These are phyloP conservation scores for Hemisphaericaspora nanyangensis DNA, from an alignment of 805 yeast genomes.

Conservation along the genomic window DNA sequence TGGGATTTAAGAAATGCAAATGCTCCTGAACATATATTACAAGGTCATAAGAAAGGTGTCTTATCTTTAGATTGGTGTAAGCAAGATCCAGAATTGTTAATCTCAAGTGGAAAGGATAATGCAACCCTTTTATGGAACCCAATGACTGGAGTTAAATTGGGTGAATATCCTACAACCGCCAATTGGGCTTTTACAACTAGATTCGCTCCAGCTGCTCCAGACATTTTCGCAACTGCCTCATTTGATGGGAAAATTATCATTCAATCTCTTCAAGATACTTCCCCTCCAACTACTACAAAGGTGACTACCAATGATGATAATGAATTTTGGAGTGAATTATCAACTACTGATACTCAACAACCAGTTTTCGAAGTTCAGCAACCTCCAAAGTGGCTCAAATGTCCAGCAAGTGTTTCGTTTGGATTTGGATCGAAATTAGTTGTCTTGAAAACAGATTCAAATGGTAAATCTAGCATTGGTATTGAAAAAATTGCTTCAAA, in stretches of 20 bases:
- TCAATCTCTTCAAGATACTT: slow-evolving; percentile 86
- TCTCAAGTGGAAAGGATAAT: slow-evolving; percentile 93
- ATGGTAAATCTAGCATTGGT: slow-evolving; percentile 38
- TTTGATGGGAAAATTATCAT: slow-evolving; percentile 79
- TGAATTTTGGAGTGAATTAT: slow-evolving; percentile 82
- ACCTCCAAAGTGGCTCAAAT: slow-evolving; percentile 86
- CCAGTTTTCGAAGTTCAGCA: slow-evolving; percentile 70
- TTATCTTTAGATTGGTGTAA: slow-evolving; percentile 91
- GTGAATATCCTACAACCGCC: slow-evolving; percentile 86
- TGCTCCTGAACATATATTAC: slow-evolving; percentile 74
- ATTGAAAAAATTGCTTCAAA: slow-evolving; percentile 42
- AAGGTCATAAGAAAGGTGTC: slow-evolving; percentile 86
- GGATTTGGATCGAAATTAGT: slow-evolving; percentile 94
- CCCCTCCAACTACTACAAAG: slow-evolving; percentile 49
- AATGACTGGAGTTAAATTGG: slow-evolving; percentile 61
- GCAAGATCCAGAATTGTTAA: slow-evolving; percentile 70
- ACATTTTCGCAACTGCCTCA: slow-evolving; percentile 82
- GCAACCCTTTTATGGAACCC: slow-evolving; percentile 91
- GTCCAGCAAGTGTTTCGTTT: slow-evolving; percentile 72
- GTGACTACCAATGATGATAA: slow-evolving; percentile 49
- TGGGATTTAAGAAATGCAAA: slow-evolving; percentile 96
- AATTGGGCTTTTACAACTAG: slow-evolving; percentile 91
- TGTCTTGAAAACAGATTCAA: slow-evolving; percentile 40
- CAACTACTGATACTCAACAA: slow-evolving; percentile 64
- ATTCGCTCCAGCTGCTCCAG: slow-evolving; percentile 88